Conservation (phyloP, 2,329 filamentous ascomycete genomes). For the Calonectria leucothoes region DNA sequence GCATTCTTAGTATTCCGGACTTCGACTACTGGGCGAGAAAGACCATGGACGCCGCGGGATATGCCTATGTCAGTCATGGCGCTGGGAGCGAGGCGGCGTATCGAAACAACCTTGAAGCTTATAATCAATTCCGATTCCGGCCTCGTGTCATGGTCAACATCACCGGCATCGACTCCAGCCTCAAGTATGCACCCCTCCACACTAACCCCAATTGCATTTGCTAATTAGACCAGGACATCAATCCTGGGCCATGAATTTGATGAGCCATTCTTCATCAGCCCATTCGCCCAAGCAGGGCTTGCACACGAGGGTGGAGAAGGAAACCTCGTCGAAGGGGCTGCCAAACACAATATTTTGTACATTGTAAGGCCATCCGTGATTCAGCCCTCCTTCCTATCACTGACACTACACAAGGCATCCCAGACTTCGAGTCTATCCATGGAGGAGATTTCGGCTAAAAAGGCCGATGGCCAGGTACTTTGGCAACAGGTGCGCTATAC, state of each 20-base stretch:
- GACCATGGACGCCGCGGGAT: constrained; percentile 58
- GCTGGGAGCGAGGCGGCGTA: constrained; percentile 67
- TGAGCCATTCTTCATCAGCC: constrained; percentile 65
- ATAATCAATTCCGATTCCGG: constrained; percentile 59
- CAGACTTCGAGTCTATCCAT: constrained; percentile 48
- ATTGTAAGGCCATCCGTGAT: constrained; percentile 45
- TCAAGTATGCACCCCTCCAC: constrained; percentile 39
- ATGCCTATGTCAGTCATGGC: constrained; percentile 68
- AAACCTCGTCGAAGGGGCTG: constrained; percentile 62
- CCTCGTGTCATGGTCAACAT: constrained; percentile 63
- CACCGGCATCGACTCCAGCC: constrained; percentile 52
- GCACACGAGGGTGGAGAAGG: constrained; percentile 59
- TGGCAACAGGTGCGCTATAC: constrained; percentile 49
- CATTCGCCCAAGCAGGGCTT: constrained; percentile 58
- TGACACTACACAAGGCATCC: constrained; percentile 42
- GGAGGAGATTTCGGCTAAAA: constrained; percentile 51
- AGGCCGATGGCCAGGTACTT: constrained; percentile 49
- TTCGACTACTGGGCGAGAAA: constrained; percentile 65
- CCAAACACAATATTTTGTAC: constrained; percentile 61
- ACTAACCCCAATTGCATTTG: neutral
- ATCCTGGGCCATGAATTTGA: constrained; percentile 65
- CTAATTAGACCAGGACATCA: constrained; percentile 51
- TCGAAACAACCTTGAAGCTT: constrained; percentile 68
- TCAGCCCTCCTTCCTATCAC: neutral
- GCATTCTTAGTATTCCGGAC: constrained; percentile 60